These are phyloP conservation scores for Helicocarpus griseus DNA, from an alignment of 2,329 filamentous ascomycete genomes.

Conservation along the genomic window DNA sequence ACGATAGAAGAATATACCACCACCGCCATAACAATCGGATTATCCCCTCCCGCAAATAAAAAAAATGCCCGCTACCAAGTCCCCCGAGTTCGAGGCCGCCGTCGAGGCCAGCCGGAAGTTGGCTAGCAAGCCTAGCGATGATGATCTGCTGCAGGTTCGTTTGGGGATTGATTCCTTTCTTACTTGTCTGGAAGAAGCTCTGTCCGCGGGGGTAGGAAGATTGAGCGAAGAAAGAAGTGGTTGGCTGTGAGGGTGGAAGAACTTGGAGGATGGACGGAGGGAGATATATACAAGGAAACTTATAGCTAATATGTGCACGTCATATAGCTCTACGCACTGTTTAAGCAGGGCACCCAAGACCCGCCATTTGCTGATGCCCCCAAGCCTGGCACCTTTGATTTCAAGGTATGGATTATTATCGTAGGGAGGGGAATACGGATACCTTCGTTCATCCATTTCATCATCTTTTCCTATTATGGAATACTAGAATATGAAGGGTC, in stretches of 20 bases:
- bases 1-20: no score
- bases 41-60: neutral
- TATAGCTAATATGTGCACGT: conserved; percentile 7
- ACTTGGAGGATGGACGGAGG: conserved; percentile 15
- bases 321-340: conserved; percentile 29
- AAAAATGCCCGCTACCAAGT: conserved; percentile 11
- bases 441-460: conserved; percentile 15
- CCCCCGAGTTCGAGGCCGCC: conserved; percentile 24
- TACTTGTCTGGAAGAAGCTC: conserved; percentile 15
- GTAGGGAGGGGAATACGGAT: conserved; percentile 11
- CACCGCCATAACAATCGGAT: neutral
- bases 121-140: conserved; percentile 25
- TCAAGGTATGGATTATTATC: conserved; percentile 28
- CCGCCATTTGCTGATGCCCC: conserved; percentile 19
- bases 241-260: conserved; percentile 11
- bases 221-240: no score
- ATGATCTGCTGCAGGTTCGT: conserved; percentile 25
- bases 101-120: conserved; percentile 25
- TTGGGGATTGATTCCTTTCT: neutral
- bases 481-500: no score
- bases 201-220: neutral
- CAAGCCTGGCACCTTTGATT: conserved; percentile 29
- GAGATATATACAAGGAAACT: neutral
- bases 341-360: conserved; percentile 28
- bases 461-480: neutral